Conservation (phyloP, 345 rosid species). For the Geranium brycei region DNA sequence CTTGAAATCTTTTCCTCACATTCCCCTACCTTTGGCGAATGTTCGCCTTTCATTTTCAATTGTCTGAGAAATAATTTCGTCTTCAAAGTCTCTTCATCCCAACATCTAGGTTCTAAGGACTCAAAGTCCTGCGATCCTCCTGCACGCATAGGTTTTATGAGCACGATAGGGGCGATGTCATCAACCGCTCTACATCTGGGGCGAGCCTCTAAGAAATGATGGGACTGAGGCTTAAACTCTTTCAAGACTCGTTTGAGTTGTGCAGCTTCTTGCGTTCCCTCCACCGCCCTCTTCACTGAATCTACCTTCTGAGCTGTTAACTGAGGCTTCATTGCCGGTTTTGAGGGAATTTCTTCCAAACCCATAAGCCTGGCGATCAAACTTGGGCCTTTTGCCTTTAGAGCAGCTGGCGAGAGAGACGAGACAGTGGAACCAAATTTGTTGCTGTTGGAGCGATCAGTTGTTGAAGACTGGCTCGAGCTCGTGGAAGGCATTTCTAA, state of each 20-base stretch:
- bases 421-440: slow-evolving; percentile 27
- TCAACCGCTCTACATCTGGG: slow-evolving; percentile 15
- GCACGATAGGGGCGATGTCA: slow-evolving; percentile 38
- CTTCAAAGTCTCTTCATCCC: slow-evolving; percentile 12
- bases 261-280: slow-evolving; percentile 38
- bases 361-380: slow-evolving; percentile 95
- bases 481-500: slow-evolving; percentile 52
- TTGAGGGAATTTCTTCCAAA: slow-evolving; percentile 46
- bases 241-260: slow-evolving; percentile 33
- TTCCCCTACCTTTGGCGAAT: slow-evolving; percentile 19
- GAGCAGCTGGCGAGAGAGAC: slow-evolving; percentile 19
- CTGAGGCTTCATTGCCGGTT: slow-evolving; percentile 28
- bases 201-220: slow-evolving; percentile 13
- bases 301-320: slow-evolving; percentile 12
- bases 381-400: slow-evolving; percentile 29
- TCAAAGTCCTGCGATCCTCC: slow-evolving; percentile 16
- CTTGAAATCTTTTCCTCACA: slow-evolving; percentile 16
- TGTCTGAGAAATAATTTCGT: slow-evolving; percentile 16
- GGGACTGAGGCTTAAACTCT: slow-evolving; percentile 7
- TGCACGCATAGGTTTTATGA: slow-evolving; percentile 40
- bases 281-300: slow-evolving; percentile 20
- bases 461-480: slow-evolving; percentile 47
- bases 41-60: slow-evolving; percentile 22
- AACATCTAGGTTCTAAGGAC: slow-evolving; percentile 8
- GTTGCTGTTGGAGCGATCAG: slow-evolving; percentile 8